These are phyloP conservation scores for Conidiobolus incongruus DNA, from an alignment of 371 early-diverging fungal species.

Conservation along the genomic window DNA sequence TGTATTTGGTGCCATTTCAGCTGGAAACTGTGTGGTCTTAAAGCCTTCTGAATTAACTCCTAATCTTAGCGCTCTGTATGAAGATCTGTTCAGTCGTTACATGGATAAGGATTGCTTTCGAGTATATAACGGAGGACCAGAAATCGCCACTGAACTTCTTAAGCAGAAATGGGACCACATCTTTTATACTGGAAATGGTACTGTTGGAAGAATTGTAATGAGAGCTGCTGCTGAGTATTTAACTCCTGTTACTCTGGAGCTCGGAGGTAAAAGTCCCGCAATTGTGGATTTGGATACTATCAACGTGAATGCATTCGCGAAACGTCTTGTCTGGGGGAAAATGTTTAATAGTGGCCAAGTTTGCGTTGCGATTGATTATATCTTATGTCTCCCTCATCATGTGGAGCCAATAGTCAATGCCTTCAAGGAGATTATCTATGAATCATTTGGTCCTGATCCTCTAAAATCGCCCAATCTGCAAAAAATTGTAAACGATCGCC, in stretches of 20 bases:
- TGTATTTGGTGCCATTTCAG: conserved; percentile 68
- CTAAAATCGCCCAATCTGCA: conserved; percentile 23
- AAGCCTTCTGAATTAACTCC: conserved; percentile 79
- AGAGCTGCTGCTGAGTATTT: conserved; percentile 49
- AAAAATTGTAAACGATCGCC: conserved; percentile 46
- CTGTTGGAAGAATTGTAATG: conserved; percentile 60
- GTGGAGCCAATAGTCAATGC: too few relatives aligned
- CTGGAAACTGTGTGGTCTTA: conserved; percentile 66
- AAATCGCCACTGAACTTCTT: conserved; percentile 45
- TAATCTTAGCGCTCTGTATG: conserved; percentile 32
- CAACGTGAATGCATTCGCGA: conserved; percentile 35
- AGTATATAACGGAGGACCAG: conserved; percentile 53
- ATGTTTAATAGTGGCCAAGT: conserved; percentile 59
- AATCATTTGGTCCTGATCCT: conserved; percentile 26
- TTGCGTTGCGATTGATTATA: conserved; percentile 74
- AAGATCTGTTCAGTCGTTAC: conserved; percentile 37
- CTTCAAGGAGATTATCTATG: too few relatives aligned
- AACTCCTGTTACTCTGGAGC: conserved; percentile 61
- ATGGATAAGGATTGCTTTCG: conserved; percentile 35
- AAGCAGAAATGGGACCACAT: conserved; percentile 59
- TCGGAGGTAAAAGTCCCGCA: conserved; percentile 77
- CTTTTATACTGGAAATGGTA: conserved; percentile 84
- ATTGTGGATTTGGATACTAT: conserved; percentile 31
- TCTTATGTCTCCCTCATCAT: conserved; percentile 22
- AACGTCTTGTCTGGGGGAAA: conserved; percentile 69